A percentile compares a stretch with the other conserved stretches of the same genome.
Conservation (phyloP, 2,329 filamentous ascomycete species). For the Trichoderma aggressivum region DNA sequence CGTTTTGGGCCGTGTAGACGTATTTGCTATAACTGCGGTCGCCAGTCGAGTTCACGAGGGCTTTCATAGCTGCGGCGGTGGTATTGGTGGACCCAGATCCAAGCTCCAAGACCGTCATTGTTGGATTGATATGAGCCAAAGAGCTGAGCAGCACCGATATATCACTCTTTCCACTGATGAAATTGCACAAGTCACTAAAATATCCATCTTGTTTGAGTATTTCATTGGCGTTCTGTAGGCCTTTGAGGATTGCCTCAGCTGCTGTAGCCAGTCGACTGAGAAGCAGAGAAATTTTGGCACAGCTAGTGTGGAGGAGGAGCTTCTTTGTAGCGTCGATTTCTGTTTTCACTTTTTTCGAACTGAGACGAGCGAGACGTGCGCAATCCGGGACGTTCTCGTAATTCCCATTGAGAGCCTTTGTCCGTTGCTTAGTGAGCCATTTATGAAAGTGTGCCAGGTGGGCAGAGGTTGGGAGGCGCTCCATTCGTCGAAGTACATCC, state of each 20-base stretch:
- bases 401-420: background rate
- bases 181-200: background rate
- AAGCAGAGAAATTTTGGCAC: background rate
- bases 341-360: background rate
- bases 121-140: conserved; percentile 16
- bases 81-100: conserved; percentile 40
- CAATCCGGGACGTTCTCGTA: background rate
- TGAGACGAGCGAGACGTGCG: background rate
- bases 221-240: background rate
- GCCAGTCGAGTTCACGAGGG: background rate
- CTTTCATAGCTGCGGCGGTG: conserved; percentile 25
- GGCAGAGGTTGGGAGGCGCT: background rate
- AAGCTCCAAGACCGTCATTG: conserved; percentile 24
- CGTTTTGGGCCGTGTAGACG: conserved; percentile 26
- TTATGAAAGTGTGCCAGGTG: background rate
- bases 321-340: background rate
- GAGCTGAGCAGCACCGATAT: background rate
- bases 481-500: background rate
- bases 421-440: conserved; percentile 11
- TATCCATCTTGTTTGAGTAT: background rate
- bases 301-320: background rate
- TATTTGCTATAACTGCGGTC: conserved; percentile 22
- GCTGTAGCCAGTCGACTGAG: background rate
- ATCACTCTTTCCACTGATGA: background rate
- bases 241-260: background rate